Conservation (phyloP, 441 rosid genomes). For the Gossypium schwendimanii region DNA sequence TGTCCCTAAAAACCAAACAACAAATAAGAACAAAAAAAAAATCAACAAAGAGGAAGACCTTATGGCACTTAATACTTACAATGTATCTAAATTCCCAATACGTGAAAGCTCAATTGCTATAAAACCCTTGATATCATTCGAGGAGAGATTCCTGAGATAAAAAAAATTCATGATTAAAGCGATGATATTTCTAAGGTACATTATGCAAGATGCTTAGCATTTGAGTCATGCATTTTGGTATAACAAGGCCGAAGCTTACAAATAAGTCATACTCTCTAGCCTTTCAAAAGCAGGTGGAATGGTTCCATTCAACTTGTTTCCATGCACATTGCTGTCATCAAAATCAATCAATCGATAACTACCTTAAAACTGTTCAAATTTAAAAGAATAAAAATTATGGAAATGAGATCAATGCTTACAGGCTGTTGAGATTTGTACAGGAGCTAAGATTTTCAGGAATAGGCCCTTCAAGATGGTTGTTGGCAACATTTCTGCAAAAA, state of each 20-base stretch:
- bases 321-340: constrained; percentile 62
- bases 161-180: not conserved
- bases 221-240: not conserved
- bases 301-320: constrained; percentile 69
- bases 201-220: not conserved
- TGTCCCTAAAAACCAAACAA: constrained; percentile 45
- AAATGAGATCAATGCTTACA: constrained; percentile 36
- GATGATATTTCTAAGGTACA: not conserved
- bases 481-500: constrained; percentile 66
- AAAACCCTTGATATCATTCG: constrained; percentile 59
- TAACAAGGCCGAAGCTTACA: constrained; percentile 42
- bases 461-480: constrained; percentile 70
- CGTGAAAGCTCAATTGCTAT: constrained; percentile 83
- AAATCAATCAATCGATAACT: constrained; percentile 12
- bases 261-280: constrained; percentile 82
- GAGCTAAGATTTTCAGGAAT: constrained; percentile 82
- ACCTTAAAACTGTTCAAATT: not conserved
- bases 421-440: constrained; percentile 81
- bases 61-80: constrained; percentile 43
- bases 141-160: constrained; percentile 63
- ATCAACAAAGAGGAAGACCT: not conserved
- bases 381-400: not conserved
- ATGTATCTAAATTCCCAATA: constrained; percentile 80
- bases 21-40: constrained; percentile 2
- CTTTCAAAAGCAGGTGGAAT: constrained; percentile 69